Base-by-base conservation (phyloP, 352 stramenopile genomes). In the Pythium phragmiticola region DNA sequence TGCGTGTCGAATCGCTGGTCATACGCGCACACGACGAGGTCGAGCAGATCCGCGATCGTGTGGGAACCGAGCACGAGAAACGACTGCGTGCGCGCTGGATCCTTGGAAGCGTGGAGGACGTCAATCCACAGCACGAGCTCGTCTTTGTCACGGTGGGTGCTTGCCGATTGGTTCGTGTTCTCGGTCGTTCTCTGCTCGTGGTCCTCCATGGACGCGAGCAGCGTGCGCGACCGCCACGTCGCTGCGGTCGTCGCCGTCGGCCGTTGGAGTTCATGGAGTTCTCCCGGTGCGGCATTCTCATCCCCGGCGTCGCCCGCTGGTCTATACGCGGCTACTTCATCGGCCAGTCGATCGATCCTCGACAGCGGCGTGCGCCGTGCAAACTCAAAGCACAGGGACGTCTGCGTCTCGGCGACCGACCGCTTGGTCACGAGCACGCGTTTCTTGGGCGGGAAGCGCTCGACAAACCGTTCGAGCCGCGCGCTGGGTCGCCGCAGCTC, bases 91-190 rank as follows among this genome's bases (percentile, higher is more conserved):
- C 72, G 74, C 0, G 75, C 63, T 12, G 81, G 78, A 30, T 89
- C 77, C 53, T 90, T 90, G 42, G 72, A 83, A 28, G 83, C 71
- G 66, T 92, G 83, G 39, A 90, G 72, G 48, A 92, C 79, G 45
- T 92, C 83, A 28, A 90, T 69, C 79, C 79, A 89, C 57, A 89
- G 51, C 45, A 92, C 63, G 17, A 82, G 70, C 59, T 92, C 82
- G 46, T 63, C n/a, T 9, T 54, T 4, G 2, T 51, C 6, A 2
- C 50, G 14, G 11, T 60, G 48, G 28, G 46, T 43, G 14, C 3
- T 30, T 30, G 54, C 34, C 13, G 41, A 5, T 23, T 66, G 60
- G 7, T 49, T 43, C 11, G 23, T 17, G 12, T 41, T 47, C 12
- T 5, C 26, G 26, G 26, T 12, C 9, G 43, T 46, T 30, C 46